Percentiles rank a stretch among this genome's conserved stretches.
phyloP scores from a whole-genome alignment of 495 filamentous ascomycete genomes.

The Hypoxylon perforatum region DNA sequence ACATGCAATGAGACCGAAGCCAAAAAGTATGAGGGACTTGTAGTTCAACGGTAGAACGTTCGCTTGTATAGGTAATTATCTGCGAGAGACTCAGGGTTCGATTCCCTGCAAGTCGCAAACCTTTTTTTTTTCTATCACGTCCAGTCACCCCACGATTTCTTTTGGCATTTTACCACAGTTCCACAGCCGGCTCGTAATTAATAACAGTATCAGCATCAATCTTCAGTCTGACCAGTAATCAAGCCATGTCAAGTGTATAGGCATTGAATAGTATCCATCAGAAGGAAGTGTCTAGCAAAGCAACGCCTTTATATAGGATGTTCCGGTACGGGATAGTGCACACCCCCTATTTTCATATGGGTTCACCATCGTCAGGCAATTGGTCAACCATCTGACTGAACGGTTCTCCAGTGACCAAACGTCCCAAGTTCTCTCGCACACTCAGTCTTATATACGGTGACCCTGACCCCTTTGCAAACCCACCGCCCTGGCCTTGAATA shows the following conservation, averaged over 20 bases:
- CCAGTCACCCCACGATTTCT: background rate
- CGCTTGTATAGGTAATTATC: too few species aligned
- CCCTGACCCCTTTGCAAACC: constrained; percentile 52
- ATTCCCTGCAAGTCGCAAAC: constrained; percentile 12
- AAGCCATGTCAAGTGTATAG: too few species aligned
- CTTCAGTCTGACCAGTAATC: too few species aligned
- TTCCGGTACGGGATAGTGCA: background rate
- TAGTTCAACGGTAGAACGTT: background rate
- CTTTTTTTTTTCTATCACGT: background rate
- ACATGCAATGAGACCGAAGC: too few species aligned
- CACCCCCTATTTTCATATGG: constrained; percentile 30
- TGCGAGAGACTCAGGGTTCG: constrained; percentile 16
- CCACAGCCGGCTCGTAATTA: too few species aligned
- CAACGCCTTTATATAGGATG: background rate
- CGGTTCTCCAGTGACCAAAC: constrained; percentile 44
- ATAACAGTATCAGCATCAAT: too few species aligned
- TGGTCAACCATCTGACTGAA: constrained; percentile 49
- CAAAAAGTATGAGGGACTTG: background rate
- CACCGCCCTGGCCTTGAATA: constrained; percentile 58
- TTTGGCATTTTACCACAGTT: background rate
- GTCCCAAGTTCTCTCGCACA: constrained; percentile 55
- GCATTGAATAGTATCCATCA: too few species aligned
- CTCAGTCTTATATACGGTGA: constrained; percentile 59
- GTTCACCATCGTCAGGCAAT: constrained; percentile 49
- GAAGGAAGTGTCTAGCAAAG: too few species aligned